Evolutionary conservation across 805 yeast genomes (phyloP), one percentile per base, ranked within the genome.

Genomic region (Candida krabiensis): DNA sequence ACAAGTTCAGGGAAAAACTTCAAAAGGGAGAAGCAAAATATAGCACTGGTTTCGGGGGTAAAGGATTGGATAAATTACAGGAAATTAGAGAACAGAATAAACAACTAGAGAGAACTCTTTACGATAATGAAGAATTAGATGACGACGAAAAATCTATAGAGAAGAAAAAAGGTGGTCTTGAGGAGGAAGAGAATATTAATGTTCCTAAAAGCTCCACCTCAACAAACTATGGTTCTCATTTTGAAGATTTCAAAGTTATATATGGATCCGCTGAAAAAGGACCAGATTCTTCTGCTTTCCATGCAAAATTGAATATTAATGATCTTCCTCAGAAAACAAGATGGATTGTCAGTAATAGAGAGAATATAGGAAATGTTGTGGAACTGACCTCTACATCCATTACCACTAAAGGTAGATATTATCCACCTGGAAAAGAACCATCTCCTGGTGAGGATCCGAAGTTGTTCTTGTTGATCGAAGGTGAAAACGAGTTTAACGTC

Each of bases 1-100:
- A 67, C 4, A 52, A 61, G 27, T 88, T 86, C 58, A 63, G 75
- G 40, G 69, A 63, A 11, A 86, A 83, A 40, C 69, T 86, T 43
- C 79, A 80, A 45, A 56, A 66, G 2, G 96, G 95, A 0, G 79
- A 81, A 37, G 77, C 66, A 23, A 75, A 71, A 49, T 70, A 76
- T 41, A 73, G 77, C 18, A 75, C 79, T 38, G 99, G 99, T 0
- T 93, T 89, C 66, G 95, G 96, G 3, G 99, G 99, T 15, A 83
- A 85, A 49, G 98, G 98, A 2, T 69, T 90, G 36, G 91, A 83
- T 30, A 83, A 83, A 45, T 64, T 90, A 28, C 90, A 86, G 43
- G 77, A 79, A 42, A 59, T 70, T 6, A 63, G 93, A 40, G 74
- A 75, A 29, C 69, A 69, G 33, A 68, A 73, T 31, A 66, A 76